These are phyloP conservation scores for Teratosphaeria nubilosa DNA, from an alignment of 2,329 filamentous ascomycete species.

Conservation along the genomic window DNA sequence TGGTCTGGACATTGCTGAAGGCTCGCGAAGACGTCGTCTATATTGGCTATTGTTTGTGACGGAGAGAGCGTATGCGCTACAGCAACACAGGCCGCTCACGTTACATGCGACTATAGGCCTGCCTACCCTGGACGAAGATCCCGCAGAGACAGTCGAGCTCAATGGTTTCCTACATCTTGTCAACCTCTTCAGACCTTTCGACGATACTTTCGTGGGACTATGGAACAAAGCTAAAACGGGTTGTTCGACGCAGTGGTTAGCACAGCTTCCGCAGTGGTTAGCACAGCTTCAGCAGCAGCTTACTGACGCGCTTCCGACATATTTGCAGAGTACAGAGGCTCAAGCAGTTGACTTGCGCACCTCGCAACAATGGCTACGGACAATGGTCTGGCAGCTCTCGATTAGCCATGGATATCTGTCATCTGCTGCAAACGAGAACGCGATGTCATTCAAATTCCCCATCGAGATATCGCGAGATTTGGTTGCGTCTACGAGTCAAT, in stretches of 20 bases:
- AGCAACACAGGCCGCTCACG: conserved; percentile 53
- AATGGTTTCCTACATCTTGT: conserved; percentile 52
- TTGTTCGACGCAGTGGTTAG: conserved; percentile 37
- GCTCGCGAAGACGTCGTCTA: conserved; percentile 44
- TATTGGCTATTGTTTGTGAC: conserved; percentile 56
- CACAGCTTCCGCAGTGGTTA: conserved; percentile 39
- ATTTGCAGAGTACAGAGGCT: conserved; percentile 51
- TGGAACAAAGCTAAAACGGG: conserved; percentile 50
- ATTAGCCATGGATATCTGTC: conserved; percentile 56
- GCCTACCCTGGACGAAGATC: conserved; percentile 40
- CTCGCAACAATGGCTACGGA: conserved; percentile 60
- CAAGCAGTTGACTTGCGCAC: conserved; percentile 60
- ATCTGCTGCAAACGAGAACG: conserved; percentile 43
- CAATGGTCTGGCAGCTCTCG: conserved; percentile 63
- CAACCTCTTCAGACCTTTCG: conserved; percentile 51
- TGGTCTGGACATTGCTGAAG: conserved; percentile 38
- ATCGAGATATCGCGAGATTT: conserved; percentile 53
- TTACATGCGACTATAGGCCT: conserved; percentile 49
- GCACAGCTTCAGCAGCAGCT: conserved; percentile 41
- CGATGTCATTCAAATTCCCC: conserved; percentile 53
- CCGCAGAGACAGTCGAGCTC: conserved; percentile 45
- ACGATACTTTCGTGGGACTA: conserved; percentile 52
- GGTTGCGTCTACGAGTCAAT: conserved; percentile 55
- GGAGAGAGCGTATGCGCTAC: conserved; percentile 53
- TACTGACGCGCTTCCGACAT: conserved; percentile 43